Evolutionary conservation across 2,329 filamentous ascomycete species (phyloP), one percentile per base, ranked within the genome.

Genomic region (Penicillium glabrum): DNA sequence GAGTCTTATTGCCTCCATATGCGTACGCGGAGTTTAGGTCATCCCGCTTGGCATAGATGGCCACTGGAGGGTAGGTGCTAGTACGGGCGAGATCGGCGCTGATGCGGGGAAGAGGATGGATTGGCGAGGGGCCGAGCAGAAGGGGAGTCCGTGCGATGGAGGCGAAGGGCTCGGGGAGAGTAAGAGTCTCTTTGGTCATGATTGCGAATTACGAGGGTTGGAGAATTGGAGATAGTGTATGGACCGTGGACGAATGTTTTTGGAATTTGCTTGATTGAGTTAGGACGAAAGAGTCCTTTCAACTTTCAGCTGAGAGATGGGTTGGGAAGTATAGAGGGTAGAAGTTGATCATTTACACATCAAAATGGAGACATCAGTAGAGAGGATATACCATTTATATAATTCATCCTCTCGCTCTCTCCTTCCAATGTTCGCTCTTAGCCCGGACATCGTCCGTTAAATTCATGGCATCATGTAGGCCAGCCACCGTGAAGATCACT

Each of bases 1-100:
- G 80, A 29, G 83, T 85, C 74, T 89, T 89, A 77, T 89, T 89
- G 52, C 86, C 87, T 37, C 87, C 87, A 65, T 81, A 88, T 3
- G 86, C 86, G 19, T 89, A 80, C 0, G 83, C 84, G 1, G 85
- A 88, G 74, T 88, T 89, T 67, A 86, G 85, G 74, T 90, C 88
- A 62, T 90, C 88, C 50, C 88, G 82, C 74, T 90, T 90, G 52
- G 88, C 87, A 68, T 85, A 90, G 61, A 90, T 82, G 21, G 80
- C 78, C 41, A 88, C 83, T 63, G 81, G 81, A 29, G 81, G 52
- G 21, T 57, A 50, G 10, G 55, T 41, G 35, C 48, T 57, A 35
- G 58, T 24, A 21, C 44, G 81, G 48, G 83, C 82, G 5, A 89
- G 80, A 24, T 83, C 84, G 52, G 79, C 71, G 31, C 85, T 86